phyloP scores from a whole-genome alignment of 495 filamentous ascomycete species.

The Glutinoglossum americanum region DNA sequence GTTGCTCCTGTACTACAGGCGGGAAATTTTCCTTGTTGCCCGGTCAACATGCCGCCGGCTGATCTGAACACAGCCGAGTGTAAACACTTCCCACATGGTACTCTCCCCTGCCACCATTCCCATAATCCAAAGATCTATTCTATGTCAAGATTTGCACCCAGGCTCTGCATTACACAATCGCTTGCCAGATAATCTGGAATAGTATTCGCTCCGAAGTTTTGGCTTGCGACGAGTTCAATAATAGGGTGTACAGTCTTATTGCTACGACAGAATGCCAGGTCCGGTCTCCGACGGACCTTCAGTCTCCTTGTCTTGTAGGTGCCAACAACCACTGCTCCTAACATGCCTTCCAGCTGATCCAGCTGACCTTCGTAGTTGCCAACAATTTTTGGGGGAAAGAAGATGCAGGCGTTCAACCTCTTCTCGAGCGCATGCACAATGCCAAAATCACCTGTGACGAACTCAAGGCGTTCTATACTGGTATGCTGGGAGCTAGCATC shows the following conservation, averaged over 20 bases:
- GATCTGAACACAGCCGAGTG: not conserved
- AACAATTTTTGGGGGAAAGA: conserved; percentile 99
- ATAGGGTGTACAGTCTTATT: not conserved
- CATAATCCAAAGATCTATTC: not conserved
- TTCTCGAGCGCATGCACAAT: conserved; percentile 90
- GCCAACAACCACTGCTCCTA: not conserved
- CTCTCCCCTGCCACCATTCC: not conserved
- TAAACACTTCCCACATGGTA: not conserved
- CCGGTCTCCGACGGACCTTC: conserved; percentile 35
- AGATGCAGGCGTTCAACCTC: conserved; percentile 80
- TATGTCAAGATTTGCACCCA: not conserved
- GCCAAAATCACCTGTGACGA: conserved; percentile 93
- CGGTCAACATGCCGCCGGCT: not conserved
- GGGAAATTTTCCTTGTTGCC: not conserved
- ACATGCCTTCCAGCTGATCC: not conserved
- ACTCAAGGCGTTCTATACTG: conserved; percentile 71
- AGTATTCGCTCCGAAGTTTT: not conserved
- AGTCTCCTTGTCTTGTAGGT: conserved; percentile 40
- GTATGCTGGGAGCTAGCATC: conserved; percentile 23
- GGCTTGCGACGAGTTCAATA: not conserved
- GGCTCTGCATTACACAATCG: not conserved
- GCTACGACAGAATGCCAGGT: conserved; percentile 31
- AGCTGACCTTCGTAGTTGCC: conserved; percentile 39
- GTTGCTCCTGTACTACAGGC: not conserved
- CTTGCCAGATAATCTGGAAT: not conserved